Evolutionary conservation across 805 yeast genomes (phyloP), one percentile per base, ranked within the genome.

Genomic region (Dipodascus geniculatus): DNA sequence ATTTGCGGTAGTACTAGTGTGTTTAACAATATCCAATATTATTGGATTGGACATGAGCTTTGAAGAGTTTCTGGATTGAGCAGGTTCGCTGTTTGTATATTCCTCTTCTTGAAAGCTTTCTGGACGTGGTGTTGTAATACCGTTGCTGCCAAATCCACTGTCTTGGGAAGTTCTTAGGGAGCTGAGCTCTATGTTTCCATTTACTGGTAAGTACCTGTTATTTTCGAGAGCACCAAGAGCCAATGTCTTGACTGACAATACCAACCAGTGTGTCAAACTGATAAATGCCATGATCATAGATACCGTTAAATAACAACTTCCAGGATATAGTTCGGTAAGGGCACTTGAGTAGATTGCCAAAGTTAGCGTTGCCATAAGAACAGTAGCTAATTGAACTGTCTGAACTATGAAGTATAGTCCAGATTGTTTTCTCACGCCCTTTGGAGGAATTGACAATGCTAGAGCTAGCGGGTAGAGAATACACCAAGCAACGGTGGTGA

Each of bases 231-330:
- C 19, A 28, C 11, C 14, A 55, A 67, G 69, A 19, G 76, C 68
- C 2, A 80, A 75, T 8, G 72, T 67, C 50, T 73, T 68, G 38
- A 84, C 61, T 3, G 81, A 58, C 0, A 88, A 82, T 17, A 79
- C 63, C 11, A 72, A 56, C 63, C 77, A 78, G 58, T 87, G 96
- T 1, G 71, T 67, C 1, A 75, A 54, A 1, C 81, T 67, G 8
- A 80, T 66, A 51, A 82, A 64, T 9, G 83, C 67, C 55, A 88
- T 68, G 8, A 85, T 76, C 63, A 77, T 71, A 22, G 85, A 76
- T 80, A 86, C 80, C 61, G 74, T 77, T 14, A 78, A 69, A 67
- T 89, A 89, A 0, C 84, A 82, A 64, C 86, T 87, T 42, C 76
- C 73, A 0, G 96, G 96, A 65, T 87, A 91, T 61, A 87, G 71